Conservation (phyloP, 1,284 basidiomycete genomes). For the Ceraceosorus guamensis region DNA sequence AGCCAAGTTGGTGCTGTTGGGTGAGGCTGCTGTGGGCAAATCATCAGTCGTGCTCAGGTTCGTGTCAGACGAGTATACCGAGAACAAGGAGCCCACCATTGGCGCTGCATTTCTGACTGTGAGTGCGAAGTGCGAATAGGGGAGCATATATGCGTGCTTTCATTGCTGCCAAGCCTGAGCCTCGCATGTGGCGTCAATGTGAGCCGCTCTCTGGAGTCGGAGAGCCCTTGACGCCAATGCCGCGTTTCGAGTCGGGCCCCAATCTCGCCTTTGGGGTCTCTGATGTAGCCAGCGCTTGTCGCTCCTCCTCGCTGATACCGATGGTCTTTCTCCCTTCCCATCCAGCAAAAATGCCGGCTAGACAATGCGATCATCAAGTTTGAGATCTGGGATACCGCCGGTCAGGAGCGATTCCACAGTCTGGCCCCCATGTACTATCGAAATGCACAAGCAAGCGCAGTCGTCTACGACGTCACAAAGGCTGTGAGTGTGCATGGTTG, state of each 20-base stretch:
- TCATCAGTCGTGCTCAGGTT: slow-evolving; percentile 98
- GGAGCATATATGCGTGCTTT: no score
- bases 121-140: no score
- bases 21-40: slow-evolving; percentile 98
- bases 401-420: slow-evolving; percentile 89
- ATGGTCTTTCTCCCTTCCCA: not conserved
- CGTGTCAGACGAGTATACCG: slow-evolving; percentile 87
- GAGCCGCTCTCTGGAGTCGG: no score
- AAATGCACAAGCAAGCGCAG: slow-evolving; percentile 94
- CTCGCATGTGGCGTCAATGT: no score
- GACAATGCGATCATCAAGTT: slow-evolving; percentile 67
- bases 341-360: slow-evolving; percentile 60
- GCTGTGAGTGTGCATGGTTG: slow-evolving; percentile 17
- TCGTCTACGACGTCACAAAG: slow-evolving; percentile 95
- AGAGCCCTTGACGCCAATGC: no score
- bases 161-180: no score
- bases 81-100: slow-evolving; percentile 96
- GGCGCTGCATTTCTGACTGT: slow-evolving; percentile 70
- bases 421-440: slow-evolving; percentile 97
- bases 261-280: no score
- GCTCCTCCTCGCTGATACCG: no score
- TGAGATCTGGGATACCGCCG: slow-evolving; percentile 93
- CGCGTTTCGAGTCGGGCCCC: no score
- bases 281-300: no score
- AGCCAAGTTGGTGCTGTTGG: slow-evolving; percentile 47